A percentile compares a stretch with the other conserved stretches of the same genome.
Conservation (phyloP, 768 basidiomycete genomes). For the Boletus huronensis region DNA sequence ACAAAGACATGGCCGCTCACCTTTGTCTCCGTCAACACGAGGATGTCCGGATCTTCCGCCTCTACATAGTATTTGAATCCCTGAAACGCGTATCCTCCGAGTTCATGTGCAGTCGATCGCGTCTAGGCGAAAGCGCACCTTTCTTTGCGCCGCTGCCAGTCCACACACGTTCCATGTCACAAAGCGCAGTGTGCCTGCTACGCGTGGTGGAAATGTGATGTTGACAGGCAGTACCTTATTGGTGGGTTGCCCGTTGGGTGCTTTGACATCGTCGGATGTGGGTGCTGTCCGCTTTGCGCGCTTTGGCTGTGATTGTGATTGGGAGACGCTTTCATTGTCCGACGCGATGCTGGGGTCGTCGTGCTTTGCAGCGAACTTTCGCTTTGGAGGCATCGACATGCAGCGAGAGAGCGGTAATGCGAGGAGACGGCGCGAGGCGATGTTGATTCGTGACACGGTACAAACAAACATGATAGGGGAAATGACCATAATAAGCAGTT, state of each 20-base stretch:
- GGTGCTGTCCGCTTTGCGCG: slow-evolving; percentile 25
- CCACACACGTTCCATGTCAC: slow-evolving; percentile 82
- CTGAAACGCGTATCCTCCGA: slow-evolving; percentile 31
- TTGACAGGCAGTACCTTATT: slow-evolving; percentile 68
- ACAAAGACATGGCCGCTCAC: slow-evolving; percentile 29
- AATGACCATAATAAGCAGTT: slow-evolving; percentile 6
- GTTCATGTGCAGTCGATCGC: background rate
- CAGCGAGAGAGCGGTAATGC: background rate
- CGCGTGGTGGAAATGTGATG: slow-evolving; percentile 54
- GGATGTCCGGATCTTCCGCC: slow-evolving; percentile 82
- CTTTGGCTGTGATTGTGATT: slow-evolving; percentile 23
- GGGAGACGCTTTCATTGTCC: slow-evolving; percentile 26
- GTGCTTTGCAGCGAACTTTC: slow-evolving; percentile 30
- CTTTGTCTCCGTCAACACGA: slow-evolving; percentile 87
- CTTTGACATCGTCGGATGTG: slow-evolving; percentile 13
- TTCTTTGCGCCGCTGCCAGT: slow-evolving; percentile 69
- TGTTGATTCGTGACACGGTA: background rate
- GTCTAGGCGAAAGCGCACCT: slow-evolving; percentile 42
- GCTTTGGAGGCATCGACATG: slow-evolving; percentile 30
- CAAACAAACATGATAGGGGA: background rate
- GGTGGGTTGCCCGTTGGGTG: slow-evolving; percentile 57
- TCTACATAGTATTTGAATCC: slow-evolving; percentile 81
- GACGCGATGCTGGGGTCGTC: slow-evolving; percentile 33
- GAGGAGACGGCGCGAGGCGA: background rate
- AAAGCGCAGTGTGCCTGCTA: slow-evolving; percentile 48